These are phyloP conservation scores for Rosa multiflora DNA, from an alignment of 306 rosid species.

Conservation along the genomic window DNA sequence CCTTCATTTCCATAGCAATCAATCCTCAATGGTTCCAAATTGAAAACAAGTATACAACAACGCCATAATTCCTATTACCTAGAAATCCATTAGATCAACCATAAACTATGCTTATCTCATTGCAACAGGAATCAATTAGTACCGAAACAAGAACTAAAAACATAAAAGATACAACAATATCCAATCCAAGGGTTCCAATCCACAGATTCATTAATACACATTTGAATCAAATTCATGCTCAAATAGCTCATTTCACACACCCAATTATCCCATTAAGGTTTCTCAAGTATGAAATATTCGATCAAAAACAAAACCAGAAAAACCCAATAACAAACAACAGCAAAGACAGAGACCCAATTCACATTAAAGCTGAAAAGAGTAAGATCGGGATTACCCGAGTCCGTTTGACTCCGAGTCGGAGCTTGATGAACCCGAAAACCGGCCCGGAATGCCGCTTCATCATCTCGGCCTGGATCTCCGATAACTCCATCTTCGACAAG, in stretches of 20 bases:
- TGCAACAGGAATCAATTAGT: background rate
- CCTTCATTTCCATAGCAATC: background rate
- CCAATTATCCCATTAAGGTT: background rate
- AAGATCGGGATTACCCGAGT: conserved; percentile 40
- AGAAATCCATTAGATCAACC: background rate
- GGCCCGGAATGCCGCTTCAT: conserved; percentile 66
- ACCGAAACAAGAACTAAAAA: background rate
- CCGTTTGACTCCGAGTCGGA: conserved; percentile 62
- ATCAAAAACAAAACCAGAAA: background rate
- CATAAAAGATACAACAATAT: too few relatives aligned
- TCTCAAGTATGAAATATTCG: background rate
- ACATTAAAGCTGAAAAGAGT: conserved; percentile 8
- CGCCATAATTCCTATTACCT: background rate
- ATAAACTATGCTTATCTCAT: background rate
- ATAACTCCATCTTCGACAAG: conserved; percentile 50
- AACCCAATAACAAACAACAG: background rate
- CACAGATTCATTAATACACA: too few relatives aligned
- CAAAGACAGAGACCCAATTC: background rate
- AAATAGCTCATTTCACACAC: background rate
- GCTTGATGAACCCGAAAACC: conserved; percentile 76
- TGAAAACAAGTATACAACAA: background rate
- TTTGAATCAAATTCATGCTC: background rate
- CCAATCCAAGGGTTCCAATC: too few relatives aligned
- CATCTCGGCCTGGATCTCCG: conserved; percentile 83
- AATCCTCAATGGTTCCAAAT: background rate